Base-by-base conservation (phyloP, 495 filamentous ascomycete genomes). In the Pyrenopolyporus hunteri region DNA sequence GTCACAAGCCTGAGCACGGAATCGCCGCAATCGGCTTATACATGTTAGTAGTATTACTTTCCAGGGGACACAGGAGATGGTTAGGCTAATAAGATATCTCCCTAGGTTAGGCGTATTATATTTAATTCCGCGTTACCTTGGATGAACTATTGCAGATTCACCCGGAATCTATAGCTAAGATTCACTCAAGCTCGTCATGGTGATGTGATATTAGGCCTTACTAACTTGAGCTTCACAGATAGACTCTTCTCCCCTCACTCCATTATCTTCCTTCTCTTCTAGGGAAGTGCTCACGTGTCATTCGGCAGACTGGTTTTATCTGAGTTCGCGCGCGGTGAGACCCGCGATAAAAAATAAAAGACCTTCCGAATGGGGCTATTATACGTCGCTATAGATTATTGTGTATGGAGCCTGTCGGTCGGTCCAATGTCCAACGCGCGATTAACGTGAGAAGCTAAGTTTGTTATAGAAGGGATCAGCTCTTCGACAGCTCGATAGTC, bases 231-330 rank as follows among this genome's bases (percentile, higher is more conserved):
- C n/a, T n/a, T n/a, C n/a, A n/a, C 10, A 16, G 26, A 29, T 5
- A 10, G 32, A 19, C 49, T 26, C 23, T 45, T 2, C 40, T 40
- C 22, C 5, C 11, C 7, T 39, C n/a, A n/a, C n/a, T n/a, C n/a
- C n/a, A n/a, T n/a, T n/a, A n/a, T n/a, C n/a, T 32, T 49, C 61
- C 61, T 64, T 64, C 61, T 59, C 43, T 59, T 64, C 55, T 55
- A 11, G 35, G 63, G 32, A 60, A 60, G 14, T 40, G 37, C 33
- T 43, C 63, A 66, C 56, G 63, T 66, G 63, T 51, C 26, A 43
- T 42, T 1, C 31, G 33, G n/a, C n/a, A 28, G 48, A 52, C 54
- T 13, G 36, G 8, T 23, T 40, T 36, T 32, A 29, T 39, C 26
- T 55, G 61, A 54, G 49, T 44, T 56, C 44, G 60, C 42, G 53